Evolutionary conservation across 352 stramenopile species (phyloP), one percentile per base, ranked within the genome.

Genomic region (Phytophthora lateralis): DNA sequence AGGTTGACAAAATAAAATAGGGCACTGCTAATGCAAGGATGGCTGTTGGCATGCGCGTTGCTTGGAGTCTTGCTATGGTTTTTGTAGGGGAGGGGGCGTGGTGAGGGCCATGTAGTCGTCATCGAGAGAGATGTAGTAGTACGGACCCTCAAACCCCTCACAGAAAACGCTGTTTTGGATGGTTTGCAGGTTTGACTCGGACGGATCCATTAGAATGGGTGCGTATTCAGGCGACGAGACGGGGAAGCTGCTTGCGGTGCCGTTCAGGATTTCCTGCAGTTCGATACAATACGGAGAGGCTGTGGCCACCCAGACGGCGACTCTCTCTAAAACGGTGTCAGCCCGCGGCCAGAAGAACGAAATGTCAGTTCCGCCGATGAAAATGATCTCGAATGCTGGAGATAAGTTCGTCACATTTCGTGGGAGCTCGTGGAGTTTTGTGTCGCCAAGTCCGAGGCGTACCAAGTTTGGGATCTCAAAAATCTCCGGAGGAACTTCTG

Each of bases 41-140:
- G 35, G 3, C 26, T 46, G 5, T 35, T 35, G 4, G 9, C 14
- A n/a, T 6, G 11, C 0, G 21, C 1, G 21, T 24, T 24, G 21
- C 3, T 24, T 24, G 14, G 11, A 17, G 32, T n/a, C 0, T 38
- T 38, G 14, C 32, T 50, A 35, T 4, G 51, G 39, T 34, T 14
- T 54, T 38, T 21, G 10, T 17, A 56, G 9, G 26, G 26, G 4
- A 37, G 37, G 39, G 4, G 32, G 32, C 38, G 35, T 21, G 10
- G 34, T 61, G 20, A 61, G 60, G 4, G 43, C 59, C 41, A 60
- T 60, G n/a, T 48, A 55, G 26, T 39, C 21, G 21, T 64, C 58
- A 18, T 60, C 58, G 2, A 51, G 21, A 8, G 12, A 26, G 10
- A 60, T 53, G 6, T 12, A 44, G 32, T 65, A 59, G 15, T 53